These are phyloP conservation scores for Scheffersomyces stipitis DNA, from an alignment of 805 yeast species.

Conservation along the genomic window DNA sequence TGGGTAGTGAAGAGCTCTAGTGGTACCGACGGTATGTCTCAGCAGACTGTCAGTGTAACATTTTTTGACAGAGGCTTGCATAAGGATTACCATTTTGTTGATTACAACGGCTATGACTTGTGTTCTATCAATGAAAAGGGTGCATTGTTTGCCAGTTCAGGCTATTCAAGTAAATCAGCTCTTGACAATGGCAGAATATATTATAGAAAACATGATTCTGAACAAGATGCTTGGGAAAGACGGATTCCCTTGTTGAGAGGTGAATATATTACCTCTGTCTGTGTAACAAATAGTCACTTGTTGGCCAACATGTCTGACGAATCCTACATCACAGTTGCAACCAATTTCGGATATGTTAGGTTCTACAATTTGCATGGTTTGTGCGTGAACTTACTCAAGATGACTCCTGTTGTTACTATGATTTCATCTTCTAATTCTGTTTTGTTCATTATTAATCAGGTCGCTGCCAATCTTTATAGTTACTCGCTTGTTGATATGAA, in stretches of 20 bases:
- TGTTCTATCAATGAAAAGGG: slow-evolving; percentile 73
- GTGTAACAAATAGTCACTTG: slow-evolving; percentile 44
- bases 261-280: slow-evolving; percentile 69
- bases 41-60: slow-evolving; percentile 77
- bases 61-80: slow-evolving; percentile 78
- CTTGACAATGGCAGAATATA: slow-evolving; percentile 46
- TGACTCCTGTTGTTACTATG: slow-evolving; percentile 70
- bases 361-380: slow-evolving; percentile 72
- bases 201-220: slow-evolving; percentile 68
- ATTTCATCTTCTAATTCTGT: slow-evolving; percentile 60
- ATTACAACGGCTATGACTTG: slow-evolving; percentile 65
- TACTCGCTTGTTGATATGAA: slow-evolving; percentile 51
- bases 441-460: slow-evolving; percentile 50
- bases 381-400: slow-evolving; percentile 65
- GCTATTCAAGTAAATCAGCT: slow-evolving; percentile 16
- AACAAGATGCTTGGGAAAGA: slow-evolving; percentile 70
- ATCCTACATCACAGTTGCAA: slow-evolving; percentile 62
- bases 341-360: slow-evolving; percentile 74
- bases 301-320: slow-evolving; percentile 17
- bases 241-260: slow-evolving; percentile 48
- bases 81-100: slow-evolving; percentile 84
- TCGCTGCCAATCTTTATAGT: slow-evolving; percentile 32
- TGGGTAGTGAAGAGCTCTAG: slow-evolving; percentile 59
- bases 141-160: slow-evolving; percentile 52
- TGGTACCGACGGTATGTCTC: slow-evolving; percentile 14